A percentile compares a stretch with the other conserved stretches of the same genome.
Conservation (phyloP, 2,329 filamentous ascomycete genomes). For the Monilinia aucupariae region DNA sequence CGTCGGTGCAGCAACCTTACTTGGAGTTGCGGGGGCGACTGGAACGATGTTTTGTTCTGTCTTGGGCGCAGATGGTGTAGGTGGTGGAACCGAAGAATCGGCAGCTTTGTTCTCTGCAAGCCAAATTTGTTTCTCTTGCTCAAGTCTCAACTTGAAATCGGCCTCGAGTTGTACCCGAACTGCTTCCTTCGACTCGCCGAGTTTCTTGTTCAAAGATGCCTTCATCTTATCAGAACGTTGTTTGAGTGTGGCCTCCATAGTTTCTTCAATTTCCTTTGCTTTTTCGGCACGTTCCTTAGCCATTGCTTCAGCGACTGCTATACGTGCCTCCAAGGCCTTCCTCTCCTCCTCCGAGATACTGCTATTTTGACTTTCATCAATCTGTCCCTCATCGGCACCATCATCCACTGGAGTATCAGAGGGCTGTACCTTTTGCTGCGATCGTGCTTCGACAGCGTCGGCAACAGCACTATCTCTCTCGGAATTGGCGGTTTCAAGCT, state of each 20-base stretch:
- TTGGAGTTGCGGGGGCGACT: conserved; percentile 24
- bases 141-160: conserved; percentile 46
- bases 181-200: conserved; percentile 49
- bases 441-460: conserved; percentile 43
- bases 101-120: conserved; percentile 45
- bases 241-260: conserved; percentile 56
- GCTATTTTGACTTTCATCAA: conserved; percentile 40
- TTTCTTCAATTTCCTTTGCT: conserved; percentile 52
- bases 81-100: conserved; percentile 33
- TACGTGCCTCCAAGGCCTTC: conserved; percentile 55
- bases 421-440: conserved; percentile 34
- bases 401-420: conserved; percentile 38
- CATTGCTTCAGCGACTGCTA: conserved; percentile 55
- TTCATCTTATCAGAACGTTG: conserved; percentile 65
- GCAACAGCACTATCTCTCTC: conserved; percentile 50
- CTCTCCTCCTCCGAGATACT: conserved; percentile 52
- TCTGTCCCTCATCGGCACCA: conserved; percentile 52
- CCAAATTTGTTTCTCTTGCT: conserved; percentile 60
- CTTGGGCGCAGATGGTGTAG: conserved; percentile 37
- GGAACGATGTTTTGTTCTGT: conserved; percentile 20
- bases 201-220: conserved; percentile 59
- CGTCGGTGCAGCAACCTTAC: conserved; percentile 17
- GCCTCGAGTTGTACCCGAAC: conserved; percentile 49
- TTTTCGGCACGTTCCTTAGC: conserved; percentile 61
- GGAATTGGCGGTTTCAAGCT: conserved; percentile 56